Conservation (phyloP, 495 filamentous ascomycete species). For the Viridothelium virens region DNA sequence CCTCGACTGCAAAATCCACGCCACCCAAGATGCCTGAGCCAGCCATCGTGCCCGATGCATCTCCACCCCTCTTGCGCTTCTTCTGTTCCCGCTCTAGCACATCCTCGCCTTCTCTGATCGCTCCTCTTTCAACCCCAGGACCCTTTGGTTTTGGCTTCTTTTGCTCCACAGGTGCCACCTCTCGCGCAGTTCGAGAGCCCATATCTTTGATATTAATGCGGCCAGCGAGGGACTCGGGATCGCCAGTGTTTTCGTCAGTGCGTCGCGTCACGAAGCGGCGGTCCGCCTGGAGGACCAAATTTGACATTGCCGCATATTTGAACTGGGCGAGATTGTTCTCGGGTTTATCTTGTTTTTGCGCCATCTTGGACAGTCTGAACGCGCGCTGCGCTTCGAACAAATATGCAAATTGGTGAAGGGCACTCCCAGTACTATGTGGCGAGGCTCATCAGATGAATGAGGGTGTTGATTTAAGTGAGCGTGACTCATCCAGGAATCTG, state of each 20-base stretch:
- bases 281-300: conserved; percentile 99
- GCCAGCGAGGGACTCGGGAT: conserved; percentile 93
- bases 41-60: conserved; percentile 55
- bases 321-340: conserved; percentile 81
- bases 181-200: conserved; percentile 74
- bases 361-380: conserved; percentile 17
- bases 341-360: conserved; percentile 34
- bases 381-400: not conserved
- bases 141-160: conserved; percentile 50
- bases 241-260: conserved; percentile 90
- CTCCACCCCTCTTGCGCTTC: conserved; percentile 66
- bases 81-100: conserved; percentile 78
- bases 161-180: conserved; percentile 72
- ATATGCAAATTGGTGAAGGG: not conserved
- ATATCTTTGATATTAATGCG: conserved; percentile 90
- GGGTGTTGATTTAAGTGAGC: not conserved
- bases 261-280: conserved; percentile 86
- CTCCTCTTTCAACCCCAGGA: conserved; percentile 64
- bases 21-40: conserved; percentile 78
- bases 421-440: not conserved
- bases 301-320: conserved; percentile 99
- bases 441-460: not conserved
- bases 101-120: conserved; percentile 76
- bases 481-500: not conserved
- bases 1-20: conserved; percentile 80